Conservation (phyloP, 2,329 filamentous ascomycete species). For the Zarea fungicola region DNA sequence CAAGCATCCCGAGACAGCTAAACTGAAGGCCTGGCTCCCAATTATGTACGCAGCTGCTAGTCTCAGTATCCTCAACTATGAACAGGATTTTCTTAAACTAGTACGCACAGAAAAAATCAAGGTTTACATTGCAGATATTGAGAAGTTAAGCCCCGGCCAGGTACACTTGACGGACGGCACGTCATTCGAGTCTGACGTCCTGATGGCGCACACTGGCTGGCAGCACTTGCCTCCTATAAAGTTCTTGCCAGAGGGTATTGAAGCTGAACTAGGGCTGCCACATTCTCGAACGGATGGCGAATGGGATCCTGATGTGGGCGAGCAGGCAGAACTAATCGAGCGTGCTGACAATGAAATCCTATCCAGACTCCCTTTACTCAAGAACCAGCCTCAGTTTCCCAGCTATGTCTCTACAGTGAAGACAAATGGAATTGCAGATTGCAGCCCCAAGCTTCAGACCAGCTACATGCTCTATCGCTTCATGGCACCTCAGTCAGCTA, state of each 20-base stretch:
- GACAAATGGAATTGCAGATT: constrained; percentile 31
- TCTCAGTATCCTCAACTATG: constrained; percentile 57
- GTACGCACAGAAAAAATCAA: constrained; percentile 47
- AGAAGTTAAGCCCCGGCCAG: constrained; percentile 35
- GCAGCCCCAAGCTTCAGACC: constrained; percentile 27
- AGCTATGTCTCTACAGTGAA: constrained; percentile 38
- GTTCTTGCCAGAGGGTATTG: constrained; percentile 45
- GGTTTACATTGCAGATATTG: constrained; percentile 49
- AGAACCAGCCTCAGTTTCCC: constrained; percentile 42
- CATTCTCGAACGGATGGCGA: constrained; percentile 25
- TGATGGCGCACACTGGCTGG: constrained; percentile 58
- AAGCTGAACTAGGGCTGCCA: constrained; percentile 44
- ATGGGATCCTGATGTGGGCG: constrained; percentile 9
- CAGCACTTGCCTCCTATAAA: constrained; percentile 46
- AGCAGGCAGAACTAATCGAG: constrained; percentile 30
- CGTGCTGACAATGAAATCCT: constrained; percentile 50
- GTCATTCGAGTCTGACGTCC: constrained; percentile 41
- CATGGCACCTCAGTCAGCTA: constrained; percentile 35
- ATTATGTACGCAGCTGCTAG: constrained; percentile 49
- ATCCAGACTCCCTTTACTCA: constrained; percentile 46
- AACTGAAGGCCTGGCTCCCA: constrained; percentile 48
- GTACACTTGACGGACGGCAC: constrained; percentile 49
- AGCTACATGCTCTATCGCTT: constrained; percentile 40
- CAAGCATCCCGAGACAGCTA: constrained; percentile 45
- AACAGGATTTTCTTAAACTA: constrained; percentile 51